phyloP scores from a whole-genome alignment of 2,329 filamentous ascomycete species.

The Lithohypha guttulata region DNA sequence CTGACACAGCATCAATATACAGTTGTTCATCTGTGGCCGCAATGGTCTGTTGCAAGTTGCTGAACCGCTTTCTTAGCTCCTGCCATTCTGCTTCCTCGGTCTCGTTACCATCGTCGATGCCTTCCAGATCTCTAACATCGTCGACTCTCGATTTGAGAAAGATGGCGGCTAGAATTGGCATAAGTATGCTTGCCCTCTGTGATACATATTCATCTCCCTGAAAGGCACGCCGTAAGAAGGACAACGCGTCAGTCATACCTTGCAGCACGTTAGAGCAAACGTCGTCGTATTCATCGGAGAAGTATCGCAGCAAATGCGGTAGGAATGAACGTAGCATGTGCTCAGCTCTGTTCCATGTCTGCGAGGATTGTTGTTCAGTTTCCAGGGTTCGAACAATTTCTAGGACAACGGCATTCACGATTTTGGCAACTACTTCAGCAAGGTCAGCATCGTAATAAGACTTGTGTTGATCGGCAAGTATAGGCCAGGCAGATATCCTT shows the following conservation, averaged over 20 bases:
- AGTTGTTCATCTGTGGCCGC: conserved; percentile 78
- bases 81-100: conserved; percentile 97
- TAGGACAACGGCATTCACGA: conserved; percentile 79
- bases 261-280: conserved; percentile 93
- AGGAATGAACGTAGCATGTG: conserved; percentile 73
- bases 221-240: conserved; percentile 73
- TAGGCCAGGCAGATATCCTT: conserved; percentile 73
- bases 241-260: conserved; percentile 81
- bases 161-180: conserved; percentile 81
- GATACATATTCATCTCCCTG: conserved; percentile 52
- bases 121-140: conserved; percentile 76
- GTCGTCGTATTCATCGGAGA: conserved; percentile 96
- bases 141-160: conserved; percentile 96
- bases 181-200: conserved; percentile 70
- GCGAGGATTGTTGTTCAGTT: conserved; percentile 47
- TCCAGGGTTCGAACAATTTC: conserved; percentile 85
- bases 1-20: conserved; percentile 80
- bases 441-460: conserved; percentile 89
- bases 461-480: conserved; percentile 64
- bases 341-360: conserved; percentile 64
- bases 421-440: conserved; percentile 85
- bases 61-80: conserved; percentile 79
- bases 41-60: conserved; percentile 84
- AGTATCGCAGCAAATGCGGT: conserved; percentile 81
- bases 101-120: conserved; percentile 73